Percentiles rank a stretch among this genome's conserved stretches.
Conservation (phyloP, 352 stramenopile species). For the Phytophthora sp. region DNA sequence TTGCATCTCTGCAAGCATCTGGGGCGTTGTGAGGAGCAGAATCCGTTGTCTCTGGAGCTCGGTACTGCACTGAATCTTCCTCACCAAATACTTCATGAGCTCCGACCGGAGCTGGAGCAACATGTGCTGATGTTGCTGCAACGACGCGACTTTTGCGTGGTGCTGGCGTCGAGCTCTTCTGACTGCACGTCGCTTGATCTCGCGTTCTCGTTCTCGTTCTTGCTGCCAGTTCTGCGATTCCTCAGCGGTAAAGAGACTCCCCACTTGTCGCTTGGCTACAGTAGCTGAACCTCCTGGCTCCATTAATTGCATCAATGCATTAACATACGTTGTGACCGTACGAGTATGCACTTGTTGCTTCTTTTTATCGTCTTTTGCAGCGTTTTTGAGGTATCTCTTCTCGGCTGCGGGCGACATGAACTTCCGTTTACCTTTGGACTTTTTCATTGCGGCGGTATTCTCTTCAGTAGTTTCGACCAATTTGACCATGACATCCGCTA, state of each 20-base stretch:
- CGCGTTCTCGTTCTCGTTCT: constrained; percentile 50
- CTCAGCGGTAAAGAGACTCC: constrained; percentile 56
- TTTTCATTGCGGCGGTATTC: constrained; percentile 34
- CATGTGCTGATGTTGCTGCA: constrained; percentile 53
- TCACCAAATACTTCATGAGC: constrained; percentile 53
- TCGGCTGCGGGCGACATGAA: constrained; percentile 64
- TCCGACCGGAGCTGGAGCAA: constrained; percentile 53
- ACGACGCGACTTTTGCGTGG: constrained; percentile 44
- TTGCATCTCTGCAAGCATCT: constrained; percentile 52
- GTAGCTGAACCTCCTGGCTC: constrained; percentile 7
- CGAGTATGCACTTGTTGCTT: constrained; percentile 47
- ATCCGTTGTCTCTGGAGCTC: constrained; percentile 67
- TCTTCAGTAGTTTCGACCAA: constrained; percentile 47
- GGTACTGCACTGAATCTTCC: constrained; percentile 53
- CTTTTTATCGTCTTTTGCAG: constrained; percentile 45
- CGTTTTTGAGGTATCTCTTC: constrained; percentile 53
- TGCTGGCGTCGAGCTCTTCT: constrained; percentile 48
- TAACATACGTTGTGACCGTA: constrained; percentile 45
- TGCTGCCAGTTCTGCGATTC: constrained; percentile 55
- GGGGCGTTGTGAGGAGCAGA: constrained; percentile 56
- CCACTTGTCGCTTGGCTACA: constrained; percentile 43
- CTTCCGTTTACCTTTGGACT: constrained; percentile 32
- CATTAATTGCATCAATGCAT: constrained; percentile 41
- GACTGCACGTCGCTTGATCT: constrained; percentile 43
- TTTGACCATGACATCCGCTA: constrained; percentile 51